These are phyloP conservation scores for Ciborinia camelliae DNA, from an alignment of 2,329 filamentous ascomycete genomes.

Conservation along the genomic window DNA sequence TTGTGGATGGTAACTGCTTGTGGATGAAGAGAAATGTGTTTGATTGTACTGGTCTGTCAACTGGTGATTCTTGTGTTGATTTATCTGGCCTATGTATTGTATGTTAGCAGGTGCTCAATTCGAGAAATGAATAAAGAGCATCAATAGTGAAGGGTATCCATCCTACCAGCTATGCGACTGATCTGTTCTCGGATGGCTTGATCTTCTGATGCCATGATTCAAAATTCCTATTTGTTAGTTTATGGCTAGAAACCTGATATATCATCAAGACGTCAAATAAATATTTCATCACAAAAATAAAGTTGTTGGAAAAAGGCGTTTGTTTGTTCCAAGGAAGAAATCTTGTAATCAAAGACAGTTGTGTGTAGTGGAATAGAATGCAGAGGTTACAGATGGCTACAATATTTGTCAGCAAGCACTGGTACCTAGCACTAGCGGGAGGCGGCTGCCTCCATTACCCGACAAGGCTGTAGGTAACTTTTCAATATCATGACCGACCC, in stretches of 20 bases:
- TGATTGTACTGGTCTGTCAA: constrained; percentile 35
- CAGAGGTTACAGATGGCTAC: not conserved
- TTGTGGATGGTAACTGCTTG: constrained; percentile 23
- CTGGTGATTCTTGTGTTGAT: constrained; percentile 69
- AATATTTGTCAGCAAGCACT: constrained; percentile 10
- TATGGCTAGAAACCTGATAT: not conserved
- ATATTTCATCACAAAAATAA: not conserved
- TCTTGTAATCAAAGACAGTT: not conserved
- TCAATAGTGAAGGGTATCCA: constrained; percentile 39
- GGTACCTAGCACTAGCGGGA: not conserved
- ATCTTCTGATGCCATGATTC: constrained; percentile 49
- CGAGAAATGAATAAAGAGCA: constrained; percentile 44
- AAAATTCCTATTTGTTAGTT: constrained; percentile 29
- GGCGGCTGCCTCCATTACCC: not conserved
- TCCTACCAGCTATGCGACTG: constrained; percentile 53
- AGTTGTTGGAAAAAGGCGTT: not conserved
- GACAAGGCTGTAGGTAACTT: constrained; percentile 15
- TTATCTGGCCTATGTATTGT: constrained; percentile 64
- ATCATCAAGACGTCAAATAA: not conserved
- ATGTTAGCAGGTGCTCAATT: constrained; percentile 10
- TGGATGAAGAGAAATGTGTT: constrained; percentile 18
- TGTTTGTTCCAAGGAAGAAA: not conserved
- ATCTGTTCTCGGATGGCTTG: constrained; percentile 54
- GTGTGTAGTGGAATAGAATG: not conserved
- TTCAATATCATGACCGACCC: not conserved